Evolutionary conservation across 2,329 filamentous ascomycete species (phyloP).

Genomic region (Ophiostoma australiae): DNA sequence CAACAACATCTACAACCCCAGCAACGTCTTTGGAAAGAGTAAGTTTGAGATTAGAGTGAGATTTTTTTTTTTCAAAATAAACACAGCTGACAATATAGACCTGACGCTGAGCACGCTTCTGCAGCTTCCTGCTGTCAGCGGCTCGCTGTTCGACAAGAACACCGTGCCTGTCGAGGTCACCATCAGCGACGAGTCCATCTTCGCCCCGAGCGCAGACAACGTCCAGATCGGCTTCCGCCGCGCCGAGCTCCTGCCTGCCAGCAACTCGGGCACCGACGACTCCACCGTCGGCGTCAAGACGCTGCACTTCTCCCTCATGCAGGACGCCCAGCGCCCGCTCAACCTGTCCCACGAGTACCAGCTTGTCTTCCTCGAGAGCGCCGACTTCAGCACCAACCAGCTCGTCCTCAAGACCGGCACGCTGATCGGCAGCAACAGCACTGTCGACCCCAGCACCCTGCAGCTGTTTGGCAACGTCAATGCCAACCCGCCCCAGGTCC

Average conservation of each 20-base stretch:
- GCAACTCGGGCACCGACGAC: slow-evolving; percentile 48
- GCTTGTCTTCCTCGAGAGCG: slow-evolving; percentile 47
- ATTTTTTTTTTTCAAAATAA: too few species aligned
- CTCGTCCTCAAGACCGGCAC: slow-evolving; percentile 53
- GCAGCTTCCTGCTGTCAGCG: slow-evolving; percentile 40
- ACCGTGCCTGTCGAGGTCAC: slow-evolving; percentile 49
- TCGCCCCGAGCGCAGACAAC: slow-evolving; percentile 45
- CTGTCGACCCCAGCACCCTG: slow-evolving; percentile 39
- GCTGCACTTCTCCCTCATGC: slow-evolving; percentile 55
- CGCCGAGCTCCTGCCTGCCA: slow-evolving; percentile 50
- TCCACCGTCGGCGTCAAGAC: slow-evolving; percentile 54
- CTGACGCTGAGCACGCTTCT: slow-evolving; percentile 49
- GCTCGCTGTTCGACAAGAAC: slow-evolving; percentile 44
- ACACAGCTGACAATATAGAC: slow-evolving; percentile 30
- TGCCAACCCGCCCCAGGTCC: slow-evolving; percentile 41
- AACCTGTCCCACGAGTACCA: slow-evolving; percentile 60
- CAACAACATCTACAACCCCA: slow-evolving; percentile 46
- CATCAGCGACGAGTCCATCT: slow-evolving; percentile 55
- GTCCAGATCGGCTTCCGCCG: slow-evolving; percentile 57
- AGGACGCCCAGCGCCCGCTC: slow-evolving; percentile 47
- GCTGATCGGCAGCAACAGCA: slow-evolving; percentile 40
- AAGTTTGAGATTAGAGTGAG: too few species aligned
- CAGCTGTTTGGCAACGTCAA: slow-evolving; percentile 47
- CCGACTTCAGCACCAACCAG: slow-evolving; percentile 47
- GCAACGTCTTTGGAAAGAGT: slow-evolving; percentile 49